Conservation (phyloP, 2,329 filamentous ascomycete species). For the Grosmannia clavigera region DNA sequence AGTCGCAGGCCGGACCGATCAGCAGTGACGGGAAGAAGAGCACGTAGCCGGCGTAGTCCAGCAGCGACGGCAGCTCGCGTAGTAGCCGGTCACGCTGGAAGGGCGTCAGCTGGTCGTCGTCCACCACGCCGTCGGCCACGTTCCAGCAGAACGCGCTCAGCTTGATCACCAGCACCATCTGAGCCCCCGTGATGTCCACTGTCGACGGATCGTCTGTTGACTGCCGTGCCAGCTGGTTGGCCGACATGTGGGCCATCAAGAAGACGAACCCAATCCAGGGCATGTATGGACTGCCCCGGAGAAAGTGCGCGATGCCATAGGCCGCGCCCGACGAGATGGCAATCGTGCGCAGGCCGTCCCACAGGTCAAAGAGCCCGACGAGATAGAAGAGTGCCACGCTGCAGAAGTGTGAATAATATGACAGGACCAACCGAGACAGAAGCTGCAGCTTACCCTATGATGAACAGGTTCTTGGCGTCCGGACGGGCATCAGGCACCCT, state of each 20-base stretch:
- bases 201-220: constrained; percentile 49
- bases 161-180: constrained; percentile 99
- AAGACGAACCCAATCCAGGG: constrained; percentile 94
- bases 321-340: constrained; percentile 66
- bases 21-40: constrained; percentile 91
- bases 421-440: too few species aligned
- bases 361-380: constrained; percentile 85
- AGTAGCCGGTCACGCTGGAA: constrained; percentile 76
- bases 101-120: constrained; percentile 68
- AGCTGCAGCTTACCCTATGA: constrained; percentile 47
- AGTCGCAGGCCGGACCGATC: constrained; percentile 88
- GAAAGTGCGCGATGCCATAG: constrained; percentile 71
- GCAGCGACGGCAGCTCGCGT: constrained; percentile 55
- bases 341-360: constrained; percentile 69
- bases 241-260: constrained; percentile 88
- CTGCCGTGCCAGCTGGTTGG: constrained; percentile 79
- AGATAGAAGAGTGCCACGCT: constrained; percentile 82
- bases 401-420: not conserved
- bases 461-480: constrained; percentile 77
- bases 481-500: constrained; percentile 77
- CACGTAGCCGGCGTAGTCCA: constrained; percentile 84
- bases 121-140: constrained; percentile 78
- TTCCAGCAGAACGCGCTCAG: constrained; percentile 97
- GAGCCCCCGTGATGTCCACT: constrained; percentile 85
- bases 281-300: constrained; percentile 78